A percentile compares a stretch with the other conserved stretches of the same genome.
Evolutionary conservation across 768 basidiomycete species (phyloP).

Genomic region (Mycena albidolilacea): DNA sequence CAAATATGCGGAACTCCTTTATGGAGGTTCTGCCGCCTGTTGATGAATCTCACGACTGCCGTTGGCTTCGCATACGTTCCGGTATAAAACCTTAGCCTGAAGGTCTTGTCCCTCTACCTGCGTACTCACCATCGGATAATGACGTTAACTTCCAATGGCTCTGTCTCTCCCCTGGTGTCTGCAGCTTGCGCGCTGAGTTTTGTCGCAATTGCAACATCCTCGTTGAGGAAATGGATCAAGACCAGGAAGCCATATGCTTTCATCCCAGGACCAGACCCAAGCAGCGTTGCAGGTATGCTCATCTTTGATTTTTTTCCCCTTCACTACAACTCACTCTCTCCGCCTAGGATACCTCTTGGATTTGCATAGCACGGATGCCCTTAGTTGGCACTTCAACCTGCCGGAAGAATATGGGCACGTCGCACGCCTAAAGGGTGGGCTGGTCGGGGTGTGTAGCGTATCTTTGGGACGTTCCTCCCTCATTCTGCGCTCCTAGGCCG

Average conservation of each 20-base stretch:
- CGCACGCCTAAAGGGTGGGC: conserved; percentile 42
- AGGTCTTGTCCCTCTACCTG: not conserved
- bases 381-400: conserved; percentile 43
- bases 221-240: conserved; percentile 24
- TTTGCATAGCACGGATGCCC: conserved; percentile 42
- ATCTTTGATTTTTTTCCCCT: not conserved
- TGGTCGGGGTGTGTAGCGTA: conserved; percentile 37
- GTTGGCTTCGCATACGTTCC: not conserved
- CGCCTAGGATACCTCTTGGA: conserved; percentile 43
- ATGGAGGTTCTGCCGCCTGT: conserved; percentile 8
- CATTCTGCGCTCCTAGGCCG: conserved; percentile 24
- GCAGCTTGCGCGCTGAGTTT: conserved; percentile 19
- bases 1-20: conserved; percentile 10
- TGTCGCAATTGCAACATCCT: conserved; percentile 24
- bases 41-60: conserved; percentile 8
- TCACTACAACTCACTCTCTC: not conserved
- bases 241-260: conserved; percentile 26
- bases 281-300: not conserved
- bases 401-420: conserved; percentile 43
- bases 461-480: not conserved
- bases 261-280: conserved; percentile 21
- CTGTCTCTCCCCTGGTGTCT: conserved; percentile 15
- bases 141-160: not conserved
- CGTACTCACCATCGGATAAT: not conserved
- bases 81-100: not conserved